Evolutionary conservation across 2,329 filamentous ascomycete genomes (phyloP), one percentile per base, ranked within the genome.

Genomic region (Pestalotiopsis sp.): DNA sequence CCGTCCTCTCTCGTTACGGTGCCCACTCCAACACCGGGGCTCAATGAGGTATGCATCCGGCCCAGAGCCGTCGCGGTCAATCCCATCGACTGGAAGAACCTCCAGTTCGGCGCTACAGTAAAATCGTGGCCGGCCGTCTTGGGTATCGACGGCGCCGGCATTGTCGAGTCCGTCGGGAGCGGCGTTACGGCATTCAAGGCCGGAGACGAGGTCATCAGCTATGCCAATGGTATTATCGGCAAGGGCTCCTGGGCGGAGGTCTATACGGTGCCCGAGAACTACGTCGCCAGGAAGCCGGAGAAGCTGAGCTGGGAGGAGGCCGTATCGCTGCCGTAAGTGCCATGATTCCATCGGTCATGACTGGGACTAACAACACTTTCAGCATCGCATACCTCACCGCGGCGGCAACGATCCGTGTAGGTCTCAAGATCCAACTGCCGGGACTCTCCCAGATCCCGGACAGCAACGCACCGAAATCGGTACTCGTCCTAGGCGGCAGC

Each of bases 401-500:
- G 5, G 67, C 68, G 1, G 70, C 72, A 3, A 68, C 72, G 7
- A 70, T 79, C 13, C 52, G 66, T 45, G 66, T 72, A 14, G 77
- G 75, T 61, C 70, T 79, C 13, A 70, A 73, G 11, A 67, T 78
- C 9, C 65, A 73, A 5, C 66, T 80, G 1, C 77, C 77, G 71
- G 27, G 71, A 78, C 17, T 49, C 66, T 6, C 64, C 68, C 14
- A 52, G 9, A 11, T 38, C 4, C 12, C 62, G 5, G 40, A 17
- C 36, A 52, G 62, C 23, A 40, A 40, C 41, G n/a, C 5, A 7
- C 38, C 41, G 4, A 25, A 38, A 13, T 79, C 78, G 0, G 71
- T 81, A 38, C 77, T 82, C 1, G 73, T 82, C 13, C 72, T 81
- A 0, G 79, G 80, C 41, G 80, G 78, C 23, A 78, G 78, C 67